Evolutionary conservation across 257 asterid genomes (phyloP).

Genomic region (Solanum stenotomum): DNA sequence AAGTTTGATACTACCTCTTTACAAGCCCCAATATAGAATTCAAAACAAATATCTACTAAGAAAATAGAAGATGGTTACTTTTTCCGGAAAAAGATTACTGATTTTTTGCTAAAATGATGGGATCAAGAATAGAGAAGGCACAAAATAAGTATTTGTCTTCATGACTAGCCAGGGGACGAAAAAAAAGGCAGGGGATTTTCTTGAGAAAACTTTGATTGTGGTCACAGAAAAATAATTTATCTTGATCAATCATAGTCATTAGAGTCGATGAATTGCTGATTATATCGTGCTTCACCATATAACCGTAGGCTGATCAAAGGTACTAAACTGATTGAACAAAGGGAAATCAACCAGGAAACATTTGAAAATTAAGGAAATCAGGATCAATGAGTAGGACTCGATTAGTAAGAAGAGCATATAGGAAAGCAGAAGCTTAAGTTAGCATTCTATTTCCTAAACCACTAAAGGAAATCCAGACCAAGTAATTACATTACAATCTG

Average conservation of each 20-base stretch:
- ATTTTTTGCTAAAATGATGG: slow-evolving; percentile 50
- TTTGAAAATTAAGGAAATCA: slow-evolving; percentile 39
- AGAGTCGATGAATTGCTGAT: slow-evolving; percentile 1
- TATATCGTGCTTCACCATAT: slow-evolving; percentile 28
- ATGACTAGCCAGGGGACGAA: slow-evolving; percentile 21
- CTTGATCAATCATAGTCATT: slow-evolving; percentile 47
- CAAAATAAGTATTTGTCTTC: slow-evolving; percentile 47
- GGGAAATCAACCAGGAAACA: slow-evolving; percentile 73
- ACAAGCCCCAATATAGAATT: slow-evolving; percentile 57
- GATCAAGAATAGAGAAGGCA: slow-evolving; percentile 58
- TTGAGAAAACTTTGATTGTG: slow-evolving; percentile 39
- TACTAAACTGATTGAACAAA: slow-evolving; percentile 11
- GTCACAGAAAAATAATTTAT: slow-evolving; percentile 58
- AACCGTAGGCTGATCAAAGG: slow-evolving; percentile 44
- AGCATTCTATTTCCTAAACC: slow-evolving; percentile 78
- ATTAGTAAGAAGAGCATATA: slow-evolving; percentile 68
- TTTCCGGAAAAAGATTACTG: slow-evolving; percentile 50
- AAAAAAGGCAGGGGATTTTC: slow-evolving; percentile 25
- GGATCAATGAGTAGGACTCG: slow-evolving; percentile 61
- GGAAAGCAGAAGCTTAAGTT: slow-evolving; percentile 58
- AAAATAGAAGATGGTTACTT: slow-evolving; percentile 64
- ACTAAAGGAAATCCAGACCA: slow-evolving; percentile 59
- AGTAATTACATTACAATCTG: slow-evolving; percentile 46
- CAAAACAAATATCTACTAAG: slow-evolving; percentile 58
- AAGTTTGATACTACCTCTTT: slow-evolving; percentile 42